A percentile compares a stretch with the other conserved stretches of the same genome.
These are phyloP conservation scores for Thalassiosira ordinaria DNA, from an alignment of 352 stramenopile species.

Conservation along the genomic window DNA sequence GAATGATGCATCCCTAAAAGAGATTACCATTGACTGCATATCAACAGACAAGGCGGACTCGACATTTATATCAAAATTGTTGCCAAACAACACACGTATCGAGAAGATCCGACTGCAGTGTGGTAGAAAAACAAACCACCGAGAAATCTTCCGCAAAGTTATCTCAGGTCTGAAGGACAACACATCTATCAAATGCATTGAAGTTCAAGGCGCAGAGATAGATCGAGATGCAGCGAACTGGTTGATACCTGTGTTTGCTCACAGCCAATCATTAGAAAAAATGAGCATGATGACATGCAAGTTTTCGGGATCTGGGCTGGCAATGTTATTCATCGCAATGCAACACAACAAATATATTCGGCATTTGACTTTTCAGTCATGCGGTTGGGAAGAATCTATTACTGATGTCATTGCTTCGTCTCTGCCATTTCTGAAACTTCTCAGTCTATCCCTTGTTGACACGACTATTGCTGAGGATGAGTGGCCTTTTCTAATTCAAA, in stretches of 20 bases:
- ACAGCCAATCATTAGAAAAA: background rate
- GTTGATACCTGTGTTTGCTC: constrained; percentile 3
- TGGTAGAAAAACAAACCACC: background rate
- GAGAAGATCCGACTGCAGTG: constrained; percentile 13
- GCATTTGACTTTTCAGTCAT: constrained; percentile 23
- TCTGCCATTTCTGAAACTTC: constrained; percentile 13
- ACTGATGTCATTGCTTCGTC: constrained; percentile 12
- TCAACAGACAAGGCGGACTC: constrained; percentile 5
- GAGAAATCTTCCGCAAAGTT: constrained; percentile 1
- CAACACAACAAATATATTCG: constrained; percentile 22
- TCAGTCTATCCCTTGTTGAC: constrained; percentile 14
- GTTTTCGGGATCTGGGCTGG: constrained; percentile 18
- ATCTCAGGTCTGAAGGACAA: constrained; percentile 22
- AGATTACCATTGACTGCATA: constrained; percentile 12
- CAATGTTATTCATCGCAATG: constrained; percentile 18
- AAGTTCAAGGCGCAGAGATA: constrained; percentile 19
- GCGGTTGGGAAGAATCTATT: constrained; percentile 25
- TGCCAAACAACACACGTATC: constrained; percentile 16
- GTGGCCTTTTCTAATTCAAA: constrained; percentile 13
- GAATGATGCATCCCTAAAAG: constrained; percentile 7
- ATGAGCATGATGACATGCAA: constrained; percentile 19
- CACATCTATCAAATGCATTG: constrained; percentile 2
- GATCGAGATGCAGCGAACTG: background rate
- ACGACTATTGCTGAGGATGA: constrained; percentile 10
- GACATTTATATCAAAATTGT: background rate